Base-by-base conservation (phyloP, 2,329 filamentous ascomycete genomes). In the Exophiala oligosperma region DNA sequence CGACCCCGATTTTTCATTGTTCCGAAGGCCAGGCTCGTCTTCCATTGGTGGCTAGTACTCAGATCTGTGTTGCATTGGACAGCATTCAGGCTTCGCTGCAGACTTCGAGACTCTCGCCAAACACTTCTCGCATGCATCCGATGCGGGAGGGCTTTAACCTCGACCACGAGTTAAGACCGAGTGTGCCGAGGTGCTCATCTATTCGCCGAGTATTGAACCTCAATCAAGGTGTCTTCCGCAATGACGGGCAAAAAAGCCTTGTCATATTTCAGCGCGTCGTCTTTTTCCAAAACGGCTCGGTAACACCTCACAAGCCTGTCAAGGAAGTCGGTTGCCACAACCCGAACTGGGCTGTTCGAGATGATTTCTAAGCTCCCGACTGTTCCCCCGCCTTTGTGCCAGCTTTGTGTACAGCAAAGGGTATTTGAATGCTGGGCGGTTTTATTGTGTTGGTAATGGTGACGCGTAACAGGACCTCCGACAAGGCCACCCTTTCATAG, bases 401-500 rank as follows among this genome's bases (percentile, higher is more conserved):
- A 35, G 3, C 32, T 9, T 35, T 35, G 32, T 35, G 32, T 5
- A 11, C 6, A 35, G 43, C 43, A 23, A 24, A 23, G 26, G 17
- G 11, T 14, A 4, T 8, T 46, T 8, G 43, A 26, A 24, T 46
- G 43, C 11, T 26, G 17, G 21, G 8, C 8, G 43, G 4, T 9
- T 23, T 12, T 24, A 9, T 23, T 46, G 43, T 12, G 23, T 9
- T 49, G 28, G 32, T 17, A 23, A 37, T 21, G n/a, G 28, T 21
- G 8, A 51, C n/a, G n/a, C 9, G 17, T 38, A 1, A 38, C 40
- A 24, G 32, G 32, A 21, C 12, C 7, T 41, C 11, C 52, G 4
- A 17, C 8, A 28, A 23, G 5, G 6, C 8, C 6, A 29, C 17
- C 4, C n/a, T 0, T 29, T 64, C 56, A 65, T 32, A 65, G 48